Conservation (phyloP, 176 grass and related monocot genomes). For the Triticum turgidum region DNA sequence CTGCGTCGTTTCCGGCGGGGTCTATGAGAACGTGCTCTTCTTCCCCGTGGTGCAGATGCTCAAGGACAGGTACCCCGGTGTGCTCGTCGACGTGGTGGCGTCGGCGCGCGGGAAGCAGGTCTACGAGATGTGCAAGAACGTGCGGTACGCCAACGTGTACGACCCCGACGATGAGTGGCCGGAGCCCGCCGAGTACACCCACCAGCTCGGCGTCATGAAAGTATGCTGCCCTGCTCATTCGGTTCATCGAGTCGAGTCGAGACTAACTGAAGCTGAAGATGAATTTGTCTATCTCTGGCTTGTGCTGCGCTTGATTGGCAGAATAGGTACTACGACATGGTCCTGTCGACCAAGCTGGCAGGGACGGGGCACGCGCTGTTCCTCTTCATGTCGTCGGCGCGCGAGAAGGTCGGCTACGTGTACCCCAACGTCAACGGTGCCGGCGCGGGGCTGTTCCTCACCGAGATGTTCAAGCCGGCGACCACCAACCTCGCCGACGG, state of each 20-base stretch:
- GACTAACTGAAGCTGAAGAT: not conserved
- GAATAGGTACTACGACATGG: conserved; percentile 85
- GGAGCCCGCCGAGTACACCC: conserved; percentile 70
- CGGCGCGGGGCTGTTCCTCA: conserved; percentile 72
- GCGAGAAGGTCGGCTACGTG: conserved; percentile 84
- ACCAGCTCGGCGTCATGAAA: conserved; percentile 86
- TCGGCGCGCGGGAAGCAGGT: conserved; percentile 78
- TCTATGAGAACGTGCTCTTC: conserved; percentile 97
- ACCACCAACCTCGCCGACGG: conserved; percentile 60
- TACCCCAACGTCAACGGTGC: conserved; percentile 79
- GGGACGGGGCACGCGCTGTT: conserved; percentile 85
- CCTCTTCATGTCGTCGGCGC: conserved; percentile 82
- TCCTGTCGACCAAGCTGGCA: conserved; percentile 74
- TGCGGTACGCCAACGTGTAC: conserved; percentile 68
- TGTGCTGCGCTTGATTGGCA: conserved; percentile 25
- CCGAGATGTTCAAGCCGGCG: conserved; percentile 60
- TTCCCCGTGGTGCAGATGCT: conserved; percentile 87
- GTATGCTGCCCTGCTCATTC: conserved; percentile 14
- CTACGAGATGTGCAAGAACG: conserved; percentile 96
- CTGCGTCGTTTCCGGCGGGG: conserved; percentile 80
- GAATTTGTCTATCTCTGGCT: not conserved
- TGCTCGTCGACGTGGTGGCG: conserved; percentile 70
- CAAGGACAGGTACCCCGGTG: conserved; percentile 84
- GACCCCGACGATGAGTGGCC: conserved; percentile 78
- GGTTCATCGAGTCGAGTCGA: not conserved